A percentile compares a stretch with the other conserved stretches of the same genome.
These are phyloP conservation scores for Marvania coccoides DNA, from an alignment of 139 green algal species.

Conservation along the genomic window DNA sequence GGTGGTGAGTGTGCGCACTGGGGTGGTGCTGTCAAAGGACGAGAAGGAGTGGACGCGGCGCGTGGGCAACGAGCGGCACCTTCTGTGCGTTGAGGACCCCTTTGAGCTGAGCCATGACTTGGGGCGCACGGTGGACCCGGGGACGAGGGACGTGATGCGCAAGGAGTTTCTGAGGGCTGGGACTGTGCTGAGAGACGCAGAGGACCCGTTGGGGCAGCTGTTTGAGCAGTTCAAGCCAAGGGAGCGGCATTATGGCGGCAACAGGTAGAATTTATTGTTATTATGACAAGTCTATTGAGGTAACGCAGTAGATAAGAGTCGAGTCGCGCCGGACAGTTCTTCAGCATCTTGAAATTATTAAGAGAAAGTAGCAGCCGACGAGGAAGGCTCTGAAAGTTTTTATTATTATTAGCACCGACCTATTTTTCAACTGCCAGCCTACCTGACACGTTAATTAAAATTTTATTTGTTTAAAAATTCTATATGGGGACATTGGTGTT, in stretches of 20 bases:
- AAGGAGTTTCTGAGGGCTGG: constrained; percentile 70
- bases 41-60: constrained; percentile 87
- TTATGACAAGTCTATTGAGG: too few relatives aligned
- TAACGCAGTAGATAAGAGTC: too few relatives aligned
- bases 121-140: constrained; percentile 77
- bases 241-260: too few relatives aligned
- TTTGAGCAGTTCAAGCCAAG: constrained; percentile 11
- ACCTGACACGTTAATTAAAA: too few relatives aligned
- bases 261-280: too few relatives aligned
- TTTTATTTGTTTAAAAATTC: too few relatives aligned
- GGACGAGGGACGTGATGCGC: constrained; percentile 45
- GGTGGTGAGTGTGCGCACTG: constrained; percentile 69
- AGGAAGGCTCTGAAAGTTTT: too few relatives aligned
- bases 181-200: constrained; percentile 45
- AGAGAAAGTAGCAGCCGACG: too few relatives aligned
- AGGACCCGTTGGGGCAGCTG: constrained; percentile 14
- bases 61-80: constrained; percentile 80
- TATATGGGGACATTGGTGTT: too few relatives aligned
- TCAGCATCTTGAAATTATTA: neutral
- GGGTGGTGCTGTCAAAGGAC: constrained; percentile 60
- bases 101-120: constrained; percentile 88
- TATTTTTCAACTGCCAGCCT: too few relatives aligned
- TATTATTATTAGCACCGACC: too few relatives aligned
- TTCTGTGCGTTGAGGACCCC: constrained; percentile 84
- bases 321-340: neutral